phyloP scores from a whole-genome alignment of 108 stramenopile genomes.

The Fragilaria radians region DNA sequence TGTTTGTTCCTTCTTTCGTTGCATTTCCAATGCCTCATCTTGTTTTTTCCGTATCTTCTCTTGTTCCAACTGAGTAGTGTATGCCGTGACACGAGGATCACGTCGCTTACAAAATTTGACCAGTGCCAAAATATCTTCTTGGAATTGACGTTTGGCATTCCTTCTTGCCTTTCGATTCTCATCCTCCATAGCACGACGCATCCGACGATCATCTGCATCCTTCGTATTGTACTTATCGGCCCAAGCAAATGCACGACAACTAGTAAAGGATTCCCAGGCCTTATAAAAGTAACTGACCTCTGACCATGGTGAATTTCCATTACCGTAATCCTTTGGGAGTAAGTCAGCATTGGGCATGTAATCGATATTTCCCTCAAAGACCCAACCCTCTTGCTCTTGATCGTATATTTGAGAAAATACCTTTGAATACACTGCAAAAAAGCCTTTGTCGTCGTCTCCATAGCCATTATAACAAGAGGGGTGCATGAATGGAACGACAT shows the following conservation, averaged over 20 bases:
- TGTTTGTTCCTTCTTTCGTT: conserved; percentile 42
- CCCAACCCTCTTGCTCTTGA: conserved; percentile 48
- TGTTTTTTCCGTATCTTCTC: conserved; percentile 47
- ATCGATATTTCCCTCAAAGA: conserved; percentile 51
- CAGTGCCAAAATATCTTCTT: conserved; percentile 65
- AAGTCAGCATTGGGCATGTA: conserved; percentile 14
- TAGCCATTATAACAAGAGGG: conserved; percentile 70
- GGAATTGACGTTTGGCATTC: conserved; percentile 55
- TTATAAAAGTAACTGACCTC: conserved; percentile 60
- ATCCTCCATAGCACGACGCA: conserved; percentile 80
- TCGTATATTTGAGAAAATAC: conserved; percentile 63
- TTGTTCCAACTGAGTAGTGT: conserved; percentile 29
- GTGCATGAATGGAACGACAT: conserved; percentile 64
- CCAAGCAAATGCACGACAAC: conserved; percentile 73
- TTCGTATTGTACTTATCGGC: conserved; percentile 70
- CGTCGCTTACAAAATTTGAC: conserved; percentile 78
- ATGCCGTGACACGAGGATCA: conserved; percentile 71
- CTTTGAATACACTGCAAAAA: conserved; percentile 50
- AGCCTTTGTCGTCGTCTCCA: conserved; percentile 44
- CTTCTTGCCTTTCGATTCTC: conserved; percentile 77
- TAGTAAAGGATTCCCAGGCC: conserved; percentile 72
- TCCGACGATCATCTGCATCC: conserved; percentile 62
- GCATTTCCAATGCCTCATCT: conserved; percentile 36
- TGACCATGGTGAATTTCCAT: conserved; percentile 39
- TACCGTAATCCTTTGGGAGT: conserved; percentile 57